Evolutionary conservation across 352 stramenopile species (phyloP).

Genomic region (Phytophthora palmivora): DNA sequence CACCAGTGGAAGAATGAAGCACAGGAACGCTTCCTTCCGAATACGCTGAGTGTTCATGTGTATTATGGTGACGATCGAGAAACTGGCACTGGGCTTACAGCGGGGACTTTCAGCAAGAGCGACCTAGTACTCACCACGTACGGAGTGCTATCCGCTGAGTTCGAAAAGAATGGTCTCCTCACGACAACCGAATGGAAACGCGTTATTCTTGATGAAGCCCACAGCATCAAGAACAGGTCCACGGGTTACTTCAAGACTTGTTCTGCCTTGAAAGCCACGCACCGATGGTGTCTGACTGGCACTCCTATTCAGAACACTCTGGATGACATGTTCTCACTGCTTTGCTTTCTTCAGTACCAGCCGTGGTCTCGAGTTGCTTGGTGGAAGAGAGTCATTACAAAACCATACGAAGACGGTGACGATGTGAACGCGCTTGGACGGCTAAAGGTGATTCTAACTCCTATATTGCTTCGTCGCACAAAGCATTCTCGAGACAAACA

Average conservation of each 20-base stretch:
- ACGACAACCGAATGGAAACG: constrained; percentile 69
- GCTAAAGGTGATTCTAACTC: constrained; percentile 71
- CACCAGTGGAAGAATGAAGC: constrained; percentile 91
- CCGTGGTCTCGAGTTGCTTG: constrained; percentile 84
- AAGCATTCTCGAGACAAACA: constrained; percentile 75
- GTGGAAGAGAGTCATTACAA: constrained; percentile 86
- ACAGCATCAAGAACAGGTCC: constrained; percentile 91
- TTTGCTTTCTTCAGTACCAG: constrained; percentile 87
- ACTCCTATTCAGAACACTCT: constrained; percentile 92
- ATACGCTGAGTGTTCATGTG: constrained; percentile 60
- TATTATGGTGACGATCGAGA: constrained; percentile 81
- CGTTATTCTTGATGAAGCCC: constrained; percentile 92
- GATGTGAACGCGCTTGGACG: constrained; percentile 61
- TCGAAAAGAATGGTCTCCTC: constrained; percentile 58
- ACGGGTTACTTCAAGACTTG: constrained; percentile 81
- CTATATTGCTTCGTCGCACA: constrained; percentile 88
- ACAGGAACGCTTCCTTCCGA: constrained; percentile 61
- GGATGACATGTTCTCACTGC: constrained; percentile 86
- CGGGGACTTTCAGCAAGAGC: constrained; percentile 35
- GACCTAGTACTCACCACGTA: constrained; percentile 90
- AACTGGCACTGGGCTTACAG: constrained; percentile 2
- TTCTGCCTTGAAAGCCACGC: constrained; percentile 51
- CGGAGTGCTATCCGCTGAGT: constrained; percentile 78
- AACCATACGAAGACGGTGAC: constrained; percentile 80
- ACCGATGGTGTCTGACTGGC: constrained; percentile 92